A percentile compares a stretch with the other conserved stretches of the same genome.
Evolutionary conservation across 768 basidiomycete genomes (phyloP).

Genomic region (Coprinopsis sp.): DNA sequence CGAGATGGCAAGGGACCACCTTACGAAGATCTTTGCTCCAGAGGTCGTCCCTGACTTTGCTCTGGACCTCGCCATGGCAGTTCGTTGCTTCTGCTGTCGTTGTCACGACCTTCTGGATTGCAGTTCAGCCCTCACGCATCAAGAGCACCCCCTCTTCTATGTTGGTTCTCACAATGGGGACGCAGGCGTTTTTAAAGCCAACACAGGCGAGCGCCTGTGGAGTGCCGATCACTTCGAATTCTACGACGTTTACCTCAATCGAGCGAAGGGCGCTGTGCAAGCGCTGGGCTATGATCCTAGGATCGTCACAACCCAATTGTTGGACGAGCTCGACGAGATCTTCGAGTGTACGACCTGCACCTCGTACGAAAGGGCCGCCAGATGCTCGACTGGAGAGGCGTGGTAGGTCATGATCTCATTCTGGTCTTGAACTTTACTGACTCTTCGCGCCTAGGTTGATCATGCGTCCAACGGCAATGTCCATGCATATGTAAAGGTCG

Average conservation of each 20-base stretch:
- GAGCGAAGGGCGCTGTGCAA: slow-evolving; percentile 8
- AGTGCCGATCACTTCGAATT: slow-evolving; percentile 6
- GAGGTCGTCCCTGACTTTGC: not conserved
- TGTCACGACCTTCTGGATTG: not conserved
- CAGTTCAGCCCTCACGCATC: no score
- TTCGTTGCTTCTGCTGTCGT: slow-evolving; percentile 17
- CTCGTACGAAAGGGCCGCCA: slow-evolving; percentile 10
- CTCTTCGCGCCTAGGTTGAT: not conserved
- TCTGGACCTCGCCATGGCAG: slow-evolving; percentile 24
- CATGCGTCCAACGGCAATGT: not conserved
- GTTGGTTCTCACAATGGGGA: no score
- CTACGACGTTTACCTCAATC: not conserved
- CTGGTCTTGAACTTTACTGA: no score
- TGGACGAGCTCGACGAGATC: slow-evolving; percentile 22
- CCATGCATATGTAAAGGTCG: not conserved
- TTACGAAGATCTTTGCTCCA: not conserved
- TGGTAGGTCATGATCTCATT: slow-evolving; percentile 4
- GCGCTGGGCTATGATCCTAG: slow-evolving; percentile 21
- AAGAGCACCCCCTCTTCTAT: no score
- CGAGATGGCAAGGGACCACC: not conserved
- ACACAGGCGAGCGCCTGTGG: no score
- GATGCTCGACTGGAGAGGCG: slow-evolving; percentile 22
- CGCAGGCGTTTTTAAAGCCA: no score
- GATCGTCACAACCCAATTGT: slow-evolving; percentile 17
- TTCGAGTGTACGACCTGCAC: slow-evolving; percentile 23